Percentiles rank a stretch among this genome's conserved stretches.
Evolutionary conservation across 192 early-diverging fungal species (phyloP).

Genomic region (Cetraspora pellucida): DNA sequence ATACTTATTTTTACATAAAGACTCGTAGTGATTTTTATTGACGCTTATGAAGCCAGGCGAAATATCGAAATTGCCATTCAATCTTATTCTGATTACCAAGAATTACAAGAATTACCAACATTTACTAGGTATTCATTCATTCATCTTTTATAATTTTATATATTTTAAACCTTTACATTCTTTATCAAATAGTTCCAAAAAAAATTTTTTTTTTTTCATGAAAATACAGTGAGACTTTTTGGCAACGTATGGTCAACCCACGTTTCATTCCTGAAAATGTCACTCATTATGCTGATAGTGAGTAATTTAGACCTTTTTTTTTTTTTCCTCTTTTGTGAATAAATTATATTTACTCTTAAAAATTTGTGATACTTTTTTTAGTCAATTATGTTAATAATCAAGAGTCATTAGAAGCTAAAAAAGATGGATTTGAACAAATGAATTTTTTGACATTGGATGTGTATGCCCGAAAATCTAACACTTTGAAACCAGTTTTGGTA

Average conservation of each 20-base stretch:
- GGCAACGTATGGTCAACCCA: conserved; percentile 20
- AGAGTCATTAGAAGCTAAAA: neutral
- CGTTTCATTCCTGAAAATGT: conserved; percentile 17
- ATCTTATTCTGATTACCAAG: conserved; percentile 13
- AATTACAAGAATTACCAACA: conserved; percentile 22
- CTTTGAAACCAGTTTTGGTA: conserved; percentile 43
- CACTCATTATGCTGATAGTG: conserved; percentile 15
- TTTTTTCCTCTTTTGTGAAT: neutral
- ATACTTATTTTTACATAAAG: conserved; percentile 8
- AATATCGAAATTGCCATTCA: conserved; percentile 13
- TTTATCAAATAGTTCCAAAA: too few relatives aligned
- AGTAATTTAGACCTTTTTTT: neutral
- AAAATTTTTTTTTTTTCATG: neutral
- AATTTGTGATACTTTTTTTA: neutral
- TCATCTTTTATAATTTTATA: neutral
- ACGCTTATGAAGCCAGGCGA: conserved; percentile 18
- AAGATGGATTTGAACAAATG: conserved; percentile 37
- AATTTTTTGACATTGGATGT: conserved; percentile 41
- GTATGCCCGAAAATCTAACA: conserved; percentile 36
- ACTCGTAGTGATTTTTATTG: conserved; percentile 16
- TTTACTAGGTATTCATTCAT: conserved; percentile 14
- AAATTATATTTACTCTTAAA: neutral
- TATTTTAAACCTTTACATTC: neutral
- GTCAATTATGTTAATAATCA: neutral
- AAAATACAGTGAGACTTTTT: conserved; percentile 15